Percentiles rank a stretch among this genome's conserved stretches.
phyloP scores from a whole-genome alignment of 2,329 filamentous ascomycete species.

The Colletotrichum sp. region DNA sequence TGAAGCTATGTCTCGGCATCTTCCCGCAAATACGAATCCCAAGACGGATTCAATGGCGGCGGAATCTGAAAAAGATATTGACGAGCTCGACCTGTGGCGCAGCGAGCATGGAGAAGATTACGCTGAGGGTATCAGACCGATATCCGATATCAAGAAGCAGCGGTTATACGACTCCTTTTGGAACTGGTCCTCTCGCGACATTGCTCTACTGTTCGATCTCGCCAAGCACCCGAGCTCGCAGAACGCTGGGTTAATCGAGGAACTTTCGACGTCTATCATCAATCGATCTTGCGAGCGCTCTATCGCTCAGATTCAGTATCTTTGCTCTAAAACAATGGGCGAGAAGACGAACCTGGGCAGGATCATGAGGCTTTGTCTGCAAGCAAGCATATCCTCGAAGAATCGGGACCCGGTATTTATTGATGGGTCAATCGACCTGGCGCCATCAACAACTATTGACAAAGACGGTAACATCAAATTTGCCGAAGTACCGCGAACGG shows the following conservation, averaged over 20 bases:
- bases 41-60: not conserved
- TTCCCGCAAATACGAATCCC: conserved; percentile 47
- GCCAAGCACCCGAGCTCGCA: not conserved
- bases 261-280: conserved; percentile 96
- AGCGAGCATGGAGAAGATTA: conserved; percentile 97
- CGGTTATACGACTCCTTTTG: conserved; percentile 97
- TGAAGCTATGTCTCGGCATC: not conserved
- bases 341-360: conserved; percentile 80
- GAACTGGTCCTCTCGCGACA: conserved; percentile 98
- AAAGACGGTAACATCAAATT: not conserved
- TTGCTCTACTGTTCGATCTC: not conserved
- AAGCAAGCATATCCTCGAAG: not conserved
- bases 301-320: conserved; percentile 98
- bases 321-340: conserved; percentile 95
- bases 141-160: conserved; percentile 91
- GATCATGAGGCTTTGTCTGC: not conserved
- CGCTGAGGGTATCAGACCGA: conserved; percentile 89
- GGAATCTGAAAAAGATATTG: conserved; percentile 30
- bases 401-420: not conserved
- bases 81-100: conserved; percentile 93
- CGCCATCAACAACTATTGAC: not conserved
- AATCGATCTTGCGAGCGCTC: conserved; percentile 95
- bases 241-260: not conserved
- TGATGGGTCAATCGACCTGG: not conserved
- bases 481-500: not conserved